phyloP scores from a whole-genome alignment of 2,329 filamentous ascomycete species.

The Colletotrichum limetticola region DNA sequence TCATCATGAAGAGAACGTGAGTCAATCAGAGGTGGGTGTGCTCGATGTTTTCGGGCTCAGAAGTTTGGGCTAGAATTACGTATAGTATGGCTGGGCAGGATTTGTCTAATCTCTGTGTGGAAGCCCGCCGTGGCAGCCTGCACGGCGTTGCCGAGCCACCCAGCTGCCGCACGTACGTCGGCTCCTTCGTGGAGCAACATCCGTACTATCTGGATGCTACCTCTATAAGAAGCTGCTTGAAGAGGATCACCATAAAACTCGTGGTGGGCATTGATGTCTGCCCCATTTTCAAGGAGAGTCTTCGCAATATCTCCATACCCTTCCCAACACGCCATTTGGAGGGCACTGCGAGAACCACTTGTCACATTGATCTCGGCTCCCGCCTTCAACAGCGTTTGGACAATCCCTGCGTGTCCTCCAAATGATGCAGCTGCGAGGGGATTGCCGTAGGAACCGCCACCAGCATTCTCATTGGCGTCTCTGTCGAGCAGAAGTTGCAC shows the following conservation, averaged over 20 bases:
- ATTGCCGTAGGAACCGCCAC: slow-evolving; percentile 26
- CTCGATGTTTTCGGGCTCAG: background rate
- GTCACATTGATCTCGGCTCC: slow-evolving; percentile 26
- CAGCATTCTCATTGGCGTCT: slow-evolving; percentile 28
- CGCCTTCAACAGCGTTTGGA: slow-evolving; percentile 6
- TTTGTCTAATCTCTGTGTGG: background rate
- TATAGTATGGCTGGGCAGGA: background rate
- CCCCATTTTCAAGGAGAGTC: background rate
- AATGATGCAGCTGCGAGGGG: slow-evolving; percentile 36
- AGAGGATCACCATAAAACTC: too few species aligned
- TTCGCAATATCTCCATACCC: background rate
- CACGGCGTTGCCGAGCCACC: background rate
- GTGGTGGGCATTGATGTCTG: background rate
- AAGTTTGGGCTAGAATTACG: background rate
- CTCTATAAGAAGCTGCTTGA: too few species aligned
- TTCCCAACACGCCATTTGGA: background rate
- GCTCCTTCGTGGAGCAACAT: too few species aligned
- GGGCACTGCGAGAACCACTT: background rate
- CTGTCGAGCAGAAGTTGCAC: slow-evolving; percentile 20
- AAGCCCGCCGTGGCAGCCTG: background rate
- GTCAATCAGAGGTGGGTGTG: background rate
- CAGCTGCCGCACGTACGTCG: too few species aligned
- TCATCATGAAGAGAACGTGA: background rate
- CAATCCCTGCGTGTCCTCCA: background rate
- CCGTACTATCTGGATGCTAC: too few species aligned